Base-by-base conservation (phyloP, 306 rosid species). In the Lagenaria siceraria region DNA sequence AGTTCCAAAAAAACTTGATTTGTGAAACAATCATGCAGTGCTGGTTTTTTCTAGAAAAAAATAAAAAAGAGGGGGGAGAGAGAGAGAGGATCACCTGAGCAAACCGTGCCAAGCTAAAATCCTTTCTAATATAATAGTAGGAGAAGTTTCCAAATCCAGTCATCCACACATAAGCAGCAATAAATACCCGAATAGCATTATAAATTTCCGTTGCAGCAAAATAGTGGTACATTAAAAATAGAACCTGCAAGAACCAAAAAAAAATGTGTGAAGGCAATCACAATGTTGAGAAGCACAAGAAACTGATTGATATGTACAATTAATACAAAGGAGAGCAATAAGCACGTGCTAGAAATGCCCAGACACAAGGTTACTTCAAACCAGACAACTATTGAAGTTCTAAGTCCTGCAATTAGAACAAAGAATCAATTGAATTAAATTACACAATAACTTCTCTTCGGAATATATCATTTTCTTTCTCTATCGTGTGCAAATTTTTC, bases 121-220 rank as follows among this genome's bases (percentile, higher is more conserved):
- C 99, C 85, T 96, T 96, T 83, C 97, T 81, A 76, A 90, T 80
- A 81, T 96, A 96, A 83, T 96, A 96, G 78, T 96, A 96, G 75
- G 99, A 96, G 86, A 96, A 96, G 87, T 96, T 96, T 10, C 98
- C 98, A 92, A 96, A 96, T 76, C 99, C 99, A 79, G 99, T 96
- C 98, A 96, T 90, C 98, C 98, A 96, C 86, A 96, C 98, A 87
- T 96, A 96, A 24, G 99, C 99, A 78, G 99, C 99, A 89, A 96
- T 96, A 81, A 96, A 96, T 53, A 96, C 17, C 54, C 98, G 96
- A 27, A 96, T 96, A 72, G 99, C 97, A 76, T 96, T 96, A 87
- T 96, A 96, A 81, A 96, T 96, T 92, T 96, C 99, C 24, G 88
- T 81, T 19, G 98, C 98, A 84, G 98, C 97, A 83, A 96, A 96